Conservation (phyloP, 2,329 filamentous ascomycete species). For the Nemania abortiva region DNA sequence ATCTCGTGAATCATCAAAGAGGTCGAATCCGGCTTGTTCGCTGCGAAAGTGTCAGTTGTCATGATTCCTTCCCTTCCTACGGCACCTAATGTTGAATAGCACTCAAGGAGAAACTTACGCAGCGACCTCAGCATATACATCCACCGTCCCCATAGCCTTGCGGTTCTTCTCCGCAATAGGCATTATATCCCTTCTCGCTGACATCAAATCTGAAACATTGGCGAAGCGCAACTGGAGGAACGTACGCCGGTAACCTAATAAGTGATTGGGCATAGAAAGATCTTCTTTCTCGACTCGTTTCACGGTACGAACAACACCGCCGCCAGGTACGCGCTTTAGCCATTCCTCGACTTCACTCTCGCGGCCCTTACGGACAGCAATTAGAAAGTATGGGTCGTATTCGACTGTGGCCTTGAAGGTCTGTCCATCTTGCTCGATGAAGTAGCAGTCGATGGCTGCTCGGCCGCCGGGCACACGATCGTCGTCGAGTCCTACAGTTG, state of each 20-base stretch:
- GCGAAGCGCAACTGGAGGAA: slow-evolving; percentile 89
- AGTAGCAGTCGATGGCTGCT: slow-evolving; percentile 95
- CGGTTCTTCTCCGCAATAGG: slow-evolving; percentile 97
- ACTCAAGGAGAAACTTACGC: slow-evolving; percentile 66
- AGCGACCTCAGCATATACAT: slow-evolving; percentile 96
- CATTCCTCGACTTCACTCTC: slow-evolving; percentile 98
- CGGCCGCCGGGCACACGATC: slow-evolving; percentile 85
- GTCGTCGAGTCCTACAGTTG: slow-evolving; percentile 78
- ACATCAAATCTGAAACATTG: slow-evolving; percentile 87
- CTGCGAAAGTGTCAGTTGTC: slow-evolving; percentile 42
- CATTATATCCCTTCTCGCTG: slow-evolving; percentile 85
- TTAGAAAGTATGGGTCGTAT: slow-evolving; percentile 96
- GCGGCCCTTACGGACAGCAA: slow-evolving; percentile 87
- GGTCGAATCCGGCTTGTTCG: slow-evolving; percentile 73
- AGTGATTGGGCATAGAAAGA: slow-evolving; percentile 92
- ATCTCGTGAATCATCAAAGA: slow-evolving; percentile 90
- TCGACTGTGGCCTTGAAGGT: slow-evolving; percentile 97
- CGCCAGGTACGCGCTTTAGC: slow-evolving; percentile 81
- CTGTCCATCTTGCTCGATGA: slow-evolving; percentile 87
- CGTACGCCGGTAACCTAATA: slow-evolving; percentile 88
- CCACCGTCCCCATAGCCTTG: slow-evolving; percentile 96
- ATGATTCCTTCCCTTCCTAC: slow-evolving; percentile 20
- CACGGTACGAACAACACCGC: slow-evolving; percentile 83
- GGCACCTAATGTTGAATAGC: neutral
- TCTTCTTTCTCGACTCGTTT: slow-evolving; percentile 91